Base-by-base conservation (phyloP, 148 eudicot species). In the Mesembryanthemum crystallinum region DNA sequence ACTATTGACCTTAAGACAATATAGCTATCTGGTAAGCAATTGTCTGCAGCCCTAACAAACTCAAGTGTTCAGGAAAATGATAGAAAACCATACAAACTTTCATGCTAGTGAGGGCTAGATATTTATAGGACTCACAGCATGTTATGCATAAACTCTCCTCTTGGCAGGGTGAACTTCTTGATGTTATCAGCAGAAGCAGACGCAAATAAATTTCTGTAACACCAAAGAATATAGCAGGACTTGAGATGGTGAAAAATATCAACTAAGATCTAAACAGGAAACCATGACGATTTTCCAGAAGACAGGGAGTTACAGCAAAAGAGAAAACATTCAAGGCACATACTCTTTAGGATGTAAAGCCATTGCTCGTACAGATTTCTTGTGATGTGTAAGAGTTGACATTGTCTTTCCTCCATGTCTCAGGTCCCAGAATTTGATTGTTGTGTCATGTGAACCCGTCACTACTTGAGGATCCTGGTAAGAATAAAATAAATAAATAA, bases 171-270 rank as follows among this genome's bases (percentile, higher is more conserved):
- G 83, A 95, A 95, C 78, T 95, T 95, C 74, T 95, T 95, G 35
- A 88, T 95, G 86, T 95, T 95, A 84, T 95, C 98, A 63, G 98
- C 97, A 54, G 98, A 95, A 35, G 96, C 98, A 76, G 98, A 95
- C 57, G 97, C 98, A 87, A 95, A 95, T 79, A 84, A 64, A 78
- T 95, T 90, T 89, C 98, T 95, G 89, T 29, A 86, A 81, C 49
- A 77, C 60, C 54, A 51, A 69, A 47, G 17, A 73, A 15, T 32
- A 69, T 39, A 15, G 2, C 37, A 33, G 32, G 7, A 28, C 25
- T 29, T 59, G 21, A 14, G 21, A 25, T 24, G 55, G 33, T 15
- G 21, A 4, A 5, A n/a, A 21, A 33, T 58, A 42, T 60, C 59
- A 76, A 59, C 30, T 15, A 7, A 39, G 21, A 25, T 45, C 45